phyloP scores from a whole-genome alignment of 257 asterid species.

The Fraxinus quadrangulata region DNA sequence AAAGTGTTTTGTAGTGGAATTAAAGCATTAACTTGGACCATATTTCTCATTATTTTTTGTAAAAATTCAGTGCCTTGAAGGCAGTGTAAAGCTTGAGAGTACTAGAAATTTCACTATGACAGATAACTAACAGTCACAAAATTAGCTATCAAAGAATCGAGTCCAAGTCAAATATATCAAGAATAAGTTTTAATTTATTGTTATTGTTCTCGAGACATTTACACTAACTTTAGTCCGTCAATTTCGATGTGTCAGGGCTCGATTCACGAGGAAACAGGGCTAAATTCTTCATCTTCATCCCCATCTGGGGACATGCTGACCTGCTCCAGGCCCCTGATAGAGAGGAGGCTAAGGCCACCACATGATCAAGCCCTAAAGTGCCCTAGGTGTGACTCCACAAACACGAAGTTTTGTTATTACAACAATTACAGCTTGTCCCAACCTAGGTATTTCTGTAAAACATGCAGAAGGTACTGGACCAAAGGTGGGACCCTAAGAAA shows the following conservation, averaged over 20 bases:
- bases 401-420: slow-evolving; percentile 95
- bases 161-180: not conserved
- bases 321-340: slow-evolving; percentile 65
- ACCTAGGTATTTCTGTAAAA: slow-evolving; percentile 91
- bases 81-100: not conserved
- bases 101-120: not conserved
- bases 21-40: too few relatives aligned
- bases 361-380: slow-evolving; percentile 79
- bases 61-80: not conserved
- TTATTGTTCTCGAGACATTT: not conserved
- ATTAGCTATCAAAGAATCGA: not conserved
- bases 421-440: slow-evolving; percentile 95
- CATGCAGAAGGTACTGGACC: slow-evolving; percentile 96
- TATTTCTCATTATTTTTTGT: not conserved
- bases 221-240: slow-evolving; percentile 2
- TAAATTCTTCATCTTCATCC: slow-evolving; percentile 61
- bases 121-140: too few relatives aligned
- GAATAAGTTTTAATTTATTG: not conserved
- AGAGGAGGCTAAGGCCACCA: slow-evolving; percentile 70
- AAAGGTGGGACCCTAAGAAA: slow-evolving; percentile 92
- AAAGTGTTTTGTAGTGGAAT: too few relatives aligned
- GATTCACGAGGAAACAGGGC: slow-evolving; percentile 61
- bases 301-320: slow-evolving; percentile 61
- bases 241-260: slow-evolving; percentile 47
- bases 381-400: slow-evolving; percentile 89